Evolutionary conservation across 2,329 filamentous ascomycete genomes (phyloP).

Genomic region (Alternaria sp.): DNA sequence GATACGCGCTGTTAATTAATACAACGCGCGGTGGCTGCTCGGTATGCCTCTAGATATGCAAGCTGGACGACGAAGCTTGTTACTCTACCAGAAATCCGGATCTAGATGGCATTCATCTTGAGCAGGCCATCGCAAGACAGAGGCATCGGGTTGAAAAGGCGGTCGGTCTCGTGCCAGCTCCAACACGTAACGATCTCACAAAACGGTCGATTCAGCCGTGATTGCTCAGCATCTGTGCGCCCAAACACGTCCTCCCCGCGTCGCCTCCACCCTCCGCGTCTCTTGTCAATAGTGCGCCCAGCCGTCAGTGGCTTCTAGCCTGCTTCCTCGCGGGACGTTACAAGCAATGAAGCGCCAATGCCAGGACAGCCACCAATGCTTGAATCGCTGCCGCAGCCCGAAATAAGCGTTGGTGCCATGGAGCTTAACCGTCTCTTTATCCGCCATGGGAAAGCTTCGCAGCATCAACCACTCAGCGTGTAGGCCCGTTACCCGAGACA

Average conservation of each 20-base stretch:
- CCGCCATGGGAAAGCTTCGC: conserved; percentile 1
- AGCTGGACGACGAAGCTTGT: neutral
- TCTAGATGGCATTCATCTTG: neutral
- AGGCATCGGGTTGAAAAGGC: neutral
- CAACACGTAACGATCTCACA: neutral
- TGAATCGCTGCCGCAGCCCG: neutral
- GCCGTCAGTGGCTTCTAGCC: conserved; percentile 2
- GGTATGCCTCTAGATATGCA: neutral
- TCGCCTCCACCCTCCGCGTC: neutral
- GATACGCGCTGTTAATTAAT: neutral
- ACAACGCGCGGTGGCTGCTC: neutral
- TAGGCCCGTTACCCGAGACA: neutral
- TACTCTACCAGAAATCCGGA: neutral
- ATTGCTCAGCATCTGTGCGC: neutral
- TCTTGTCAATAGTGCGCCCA: neutral
- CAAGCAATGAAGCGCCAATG: neutral
- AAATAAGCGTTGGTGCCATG: conserved; percentile 4
- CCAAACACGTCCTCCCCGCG: neutral
- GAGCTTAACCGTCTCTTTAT: conserved; percentile 11
- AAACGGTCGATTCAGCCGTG: neutral
- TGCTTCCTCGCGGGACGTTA: neutral
- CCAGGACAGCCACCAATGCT: neutral
- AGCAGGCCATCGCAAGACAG: neutral
- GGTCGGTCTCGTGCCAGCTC: neutral
- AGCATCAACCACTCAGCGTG: neutral